Conservation (phyloP, 2,329 filamentous ascomycete genomes). For the Fusarium sp. region DNA sequence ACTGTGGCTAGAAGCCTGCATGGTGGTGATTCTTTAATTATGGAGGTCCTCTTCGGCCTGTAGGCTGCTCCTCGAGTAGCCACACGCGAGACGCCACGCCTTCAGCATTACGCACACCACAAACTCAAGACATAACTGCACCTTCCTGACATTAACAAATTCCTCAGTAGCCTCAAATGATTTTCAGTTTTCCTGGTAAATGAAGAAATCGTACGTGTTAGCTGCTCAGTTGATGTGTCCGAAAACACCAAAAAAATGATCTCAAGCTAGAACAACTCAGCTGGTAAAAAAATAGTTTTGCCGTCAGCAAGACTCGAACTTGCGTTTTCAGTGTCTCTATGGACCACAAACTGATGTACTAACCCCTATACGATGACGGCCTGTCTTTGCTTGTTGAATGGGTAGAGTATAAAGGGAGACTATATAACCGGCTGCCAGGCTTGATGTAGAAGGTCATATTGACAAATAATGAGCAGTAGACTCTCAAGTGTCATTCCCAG, state of each 20-base stretch:
- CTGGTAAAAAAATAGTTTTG: background rate
- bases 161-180: rapidly evolving
- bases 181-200: rapidly evolving
- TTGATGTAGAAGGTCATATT: background rate
- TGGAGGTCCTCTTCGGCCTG: too few species aligned
- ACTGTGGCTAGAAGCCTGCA: background rate
- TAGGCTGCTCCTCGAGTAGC: background rate
- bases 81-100: background rate
- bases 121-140: background rate
- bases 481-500: background rate
- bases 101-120: background rate
- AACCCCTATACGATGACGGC: slow-evolving; percentile 6
- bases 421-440: too few species aligned
- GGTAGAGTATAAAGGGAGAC: rapidly evolving
- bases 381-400: background rate
- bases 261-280: background rate
- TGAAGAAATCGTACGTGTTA: background rate
- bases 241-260: background rate
- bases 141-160: background rate
- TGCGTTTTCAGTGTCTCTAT: background rate
- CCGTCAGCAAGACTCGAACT: slow-evolving; percentile 6
- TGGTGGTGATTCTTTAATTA: background rate
- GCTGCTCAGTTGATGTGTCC: background rate
- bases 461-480: background rate
- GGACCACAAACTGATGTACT: slow-evolving; percentile 5